These are phyloP conservation scores for Parastagonospora avenae DNA, from an alignment of 2,329 filamentous ascomycete genomes.

Conservation along the genomic window DNA sequence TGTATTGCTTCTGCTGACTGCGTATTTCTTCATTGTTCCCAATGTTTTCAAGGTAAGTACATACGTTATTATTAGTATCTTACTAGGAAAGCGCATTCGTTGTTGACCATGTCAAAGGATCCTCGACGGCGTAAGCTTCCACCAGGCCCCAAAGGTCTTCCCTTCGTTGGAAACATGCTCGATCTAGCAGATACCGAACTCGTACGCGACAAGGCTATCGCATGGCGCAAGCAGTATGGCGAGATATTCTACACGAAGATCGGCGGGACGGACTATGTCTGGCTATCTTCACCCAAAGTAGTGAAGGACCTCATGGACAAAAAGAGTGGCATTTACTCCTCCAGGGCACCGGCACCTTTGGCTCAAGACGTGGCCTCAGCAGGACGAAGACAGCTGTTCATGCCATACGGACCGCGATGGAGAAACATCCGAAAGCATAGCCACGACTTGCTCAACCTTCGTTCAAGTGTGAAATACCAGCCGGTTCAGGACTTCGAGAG, in stretches of 20 bases:
- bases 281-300: constrained; percentile 53
- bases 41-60: constrained; percentile 35
- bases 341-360: constrained; percentile 45
- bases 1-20: constrained; percentile 23
- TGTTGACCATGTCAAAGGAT: constrained; percentile 25
- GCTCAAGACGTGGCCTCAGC: constrained; percentile 52
- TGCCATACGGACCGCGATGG: constrained; percentile 48
- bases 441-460: constrained; percentile 39
- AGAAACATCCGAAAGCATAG: constrained; percentile 45
- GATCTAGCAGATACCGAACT: constrained; percentile 44
- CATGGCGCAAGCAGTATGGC: constrained; percentile 46
- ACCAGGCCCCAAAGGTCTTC: constrained; percentile 47
- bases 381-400: constrained; percentile 55
- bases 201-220: constrained; percentile 36
- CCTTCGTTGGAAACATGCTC: constrained; percentile 48
- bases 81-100: background rate
- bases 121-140: constrained; percentile 42
- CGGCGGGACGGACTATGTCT: constrained; percentile 49
- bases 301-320: constrained; percentile 63
- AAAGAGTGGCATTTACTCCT: constrained; percentile 58
- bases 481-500: constrained; percentile 55
- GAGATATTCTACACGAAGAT: constrained; percentile 49
- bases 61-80: too few species aligned
- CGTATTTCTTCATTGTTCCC: constrained; percentile 37
- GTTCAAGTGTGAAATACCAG: constrained; percentile 43